Conservation (phyloP, 2,329 filamentous ascomycete genomes). For the Paracorniculantispora psalliotae region DNA sequence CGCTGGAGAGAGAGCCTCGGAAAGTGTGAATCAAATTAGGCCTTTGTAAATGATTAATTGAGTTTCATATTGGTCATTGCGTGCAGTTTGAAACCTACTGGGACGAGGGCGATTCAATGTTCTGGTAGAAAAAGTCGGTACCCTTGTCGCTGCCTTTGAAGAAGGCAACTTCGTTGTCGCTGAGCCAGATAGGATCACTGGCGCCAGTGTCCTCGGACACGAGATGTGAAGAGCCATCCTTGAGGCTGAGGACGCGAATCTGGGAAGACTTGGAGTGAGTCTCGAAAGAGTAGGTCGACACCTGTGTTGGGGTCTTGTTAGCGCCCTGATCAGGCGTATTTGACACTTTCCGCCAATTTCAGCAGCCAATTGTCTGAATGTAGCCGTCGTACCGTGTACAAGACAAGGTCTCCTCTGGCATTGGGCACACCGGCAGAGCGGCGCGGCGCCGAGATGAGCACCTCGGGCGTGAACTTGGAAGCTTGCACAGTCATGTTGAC, state of each 20-base stretch:
- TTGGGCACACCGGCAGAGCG: conserved; percentile 69
- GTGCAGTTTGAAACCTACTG: conserved; percentile 29
- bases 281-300: conserved; percentile 75
- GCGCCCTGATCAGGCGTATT: not conserved
- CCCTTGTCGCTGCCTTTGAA: conserved; percentile 46
- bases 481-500: conserved; percentile 62
- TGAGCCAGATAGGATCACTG: conserved; percentile 72
- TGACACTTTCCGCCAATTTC: not conserved
- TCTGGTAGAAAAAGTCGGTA: conserved; percentile 41
- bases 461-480: conserved; percentile 69
- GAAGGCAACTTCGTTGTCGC: conserved; percentile 56
- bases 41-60: conserved; percentile 16
- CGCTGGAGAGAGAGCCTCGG: conserved; percentile 50
- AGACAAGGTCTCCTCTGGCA: conserved; percentile 54
- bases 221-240: conserved; percentile 58
- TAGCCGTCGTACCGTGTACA: conserved; percentile 53
- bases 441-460: conserved; percentile 70
- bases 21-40: conserved; percentile 44
- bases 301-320: conserved; percentile 26
- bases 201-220: conserved; percentile 61
- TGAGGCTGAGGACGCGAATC: conserved; percentile 66
- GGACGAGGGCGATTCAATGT: conserved; percentile 29
- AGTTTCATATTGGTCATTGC: not conserved
- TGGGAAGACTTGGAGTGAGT: conserved; percentile 64
- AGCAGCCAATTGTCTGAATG: not conserved